Evolutionary conservation across 2,329 filamentous ascomycete species (phyloP).

Genomic region (Phialemoniopsis sp.): DNA sequence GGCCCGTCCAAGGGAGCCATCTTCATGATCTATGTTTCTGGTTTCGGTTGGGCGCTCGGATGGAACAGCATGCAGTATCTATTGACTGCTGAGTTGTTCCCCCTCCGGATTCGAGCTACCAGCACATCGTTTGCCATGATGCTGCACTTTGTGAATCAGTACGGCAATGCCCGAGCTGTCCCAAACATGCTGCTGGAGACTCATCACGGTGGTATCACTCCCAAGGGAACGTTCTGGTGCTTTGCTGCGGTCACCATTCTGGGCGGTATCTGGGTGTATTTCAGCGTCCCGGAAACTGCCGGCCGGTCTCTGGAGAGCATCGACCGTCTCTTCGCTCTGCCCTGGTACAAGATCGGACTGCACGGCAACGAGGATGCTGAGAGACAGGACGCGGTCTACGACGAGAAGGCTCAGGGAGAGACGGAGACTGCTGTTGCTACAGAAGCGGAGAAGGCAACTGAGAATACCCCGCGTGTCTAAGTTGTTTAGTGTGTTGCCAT

Average conservation of each 20-base stretch:
- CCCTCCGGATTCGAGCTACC: conserved; percentile 67
- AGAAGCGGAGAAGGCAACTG: no score
- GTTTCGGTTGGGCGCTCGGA: conserved; percentile 65
- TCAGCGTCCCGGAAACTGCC: conserved; percentile 69
- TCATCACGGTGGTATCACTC: conserved; percentile 41
- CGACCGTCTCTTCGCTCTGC: conserved; percentile 67
- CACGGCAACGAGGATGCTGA: conserved; percentile 49
- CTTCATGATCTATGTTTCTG: conserved; percentile 69
- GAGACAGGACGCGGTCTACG: conserved; percentile 32
- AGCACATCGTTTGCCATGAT: conserved; percentile 72
- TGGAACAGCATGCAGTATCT: conserved; percentile 80
- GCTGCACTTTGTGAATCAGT: conserved; percentile 75
- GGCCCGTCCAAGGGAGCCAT: conserved; percentile 63
- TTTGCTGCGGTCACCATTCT: conserved; percentile 65
- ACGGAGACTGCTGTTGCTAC: no score
- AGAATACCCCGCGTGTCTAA: no score
- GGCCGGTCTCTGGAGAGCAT: conserved; percentile 65
- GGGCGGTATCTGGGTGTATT: conserved; percentile 66
- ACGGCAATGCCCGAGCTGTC: conserved; percentile 71
- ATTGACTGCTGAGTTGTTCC: conserved; percentile 74
- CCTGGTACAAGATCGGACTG: conserved; percentile 70
- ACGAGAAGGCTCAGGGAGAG: conserved; percentile 31
- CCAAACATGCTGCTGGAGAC: conserved; percentile 65
- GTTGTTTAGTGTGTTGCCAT: no score
- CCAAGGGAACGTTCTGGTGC: conserved; percentile 72